Evolutionary conservation across 106 monocot species (phyloP), one percentile per base, ranked within the genome.

Genomic region (Dioscorea alata): DNA sequence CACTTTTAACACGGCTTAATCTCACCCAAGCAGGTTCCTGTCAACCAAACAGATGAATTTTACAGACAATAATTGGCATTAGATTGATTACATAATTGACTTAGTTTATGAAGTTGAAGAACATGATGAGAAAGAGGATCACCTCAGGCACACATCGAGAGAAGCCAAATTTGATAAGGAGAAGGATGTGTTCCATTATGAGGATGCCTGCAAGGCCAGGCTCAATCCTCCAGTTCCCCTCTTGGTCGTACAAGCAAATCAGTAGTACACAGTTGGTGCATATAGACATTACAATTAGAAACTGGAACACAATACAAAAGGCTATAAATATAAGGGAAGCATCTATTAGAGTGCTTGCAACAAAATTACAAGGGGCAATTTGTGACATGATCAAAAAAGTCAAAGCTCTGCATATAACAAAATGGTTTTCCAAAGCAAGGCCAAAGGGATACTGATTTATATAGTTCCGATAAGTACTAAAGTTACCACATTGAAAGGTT

Each of bases 11-110:
- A 8, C 86, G 71, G 67, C 69, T 84, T 28, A 81, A 89, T 78
- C 77, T 87, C 59, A 94, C 90, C 94, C 94, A 94, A 12, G 87
- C 90, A 28, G 94, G 94, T 71, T 94, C 94, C 90, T 94, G 61
- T 61, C 23, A 64, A 73, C 53, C 48, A 79, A 67, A 5, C n/a
- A 48, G 4, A 17, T 1, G 22, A 23, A 23, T 59, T 19, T 54
- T 14, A 54, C 19, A 1, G 9, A 17, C 42, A 15, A 48, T 9
- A 59, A 23, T 5, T 23, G 17, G 1, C 20, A 21, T 1, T 19
- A 19, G 16, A 17, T 4, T 33, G 0, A 63, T 80, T 50, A 59
- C 10, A 4, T 53, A 49, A 3, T 42, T 42, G 42, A 42, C 6
- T 42, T 42, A 8, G 42, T 42, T 42, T 42, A 42, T 42, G 10